Base-by-base conservation (phyloP, 345 rosid genomes). In the Eucalyptus polyanthemos region DNA sequence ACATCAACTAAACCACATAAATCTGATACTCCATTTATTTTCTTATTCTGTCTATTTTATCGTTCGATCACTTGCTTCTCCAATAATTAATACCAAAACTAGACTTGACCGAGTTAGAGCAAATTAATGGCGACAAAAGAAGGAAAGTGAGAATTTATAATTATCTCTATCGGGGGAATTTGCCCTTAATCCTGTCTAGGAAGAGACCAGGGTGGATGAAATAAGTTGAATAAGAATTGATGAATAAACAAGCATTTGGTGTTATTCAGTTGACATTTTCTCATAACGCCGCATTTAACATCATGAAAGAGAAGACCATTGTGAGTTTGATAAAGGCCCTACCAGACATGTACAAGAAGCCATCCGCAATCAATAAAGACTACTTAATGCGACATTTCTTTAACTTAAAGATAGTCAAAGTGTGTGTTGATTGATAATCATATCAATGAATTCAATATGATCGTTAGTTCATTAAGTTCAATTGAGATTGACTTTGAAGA, bases 151-250 rank as follows among this genome's bases (percentile, higher is more conserved):
- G 29, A 56, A 24, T 24, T 56, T 3, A 56, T 24, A 11, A 24
- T 56, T 56, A 56, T 56, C 12, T 10, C 6, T 56, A 24, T 56
- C 3, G 0, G 1, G 13, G 29, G 29, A 56, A 56, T 56, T 25
- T 24, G 29, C 3, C 24, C 62, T 56, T 56, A 56, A 6, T 25
- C 29, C 0, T 56, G 2, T 56, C 0, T 56, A 0, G 29, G 14
- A 56, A 24, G 62, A 56, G 12, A 56, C 62, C 1, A 24, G 0
- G 24, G 29, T 24, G 6, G 29, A 24, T 56, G 62, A 56, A 56
- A 11, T 56, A 24, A 56, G 62, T 2, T 56, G 14, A 56, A 56
- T 56, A 25, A 25, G 29, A 56, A 56, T 56, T 56, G 13, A 24
- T 24, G 29, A 14, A 56, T 56, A 56, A 25, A 22, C 29, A 22